Evolutionary conservation across 1,284 basidiomycete species (phyloP).

Genomic region (Pseudozyma pruni): DNA sequence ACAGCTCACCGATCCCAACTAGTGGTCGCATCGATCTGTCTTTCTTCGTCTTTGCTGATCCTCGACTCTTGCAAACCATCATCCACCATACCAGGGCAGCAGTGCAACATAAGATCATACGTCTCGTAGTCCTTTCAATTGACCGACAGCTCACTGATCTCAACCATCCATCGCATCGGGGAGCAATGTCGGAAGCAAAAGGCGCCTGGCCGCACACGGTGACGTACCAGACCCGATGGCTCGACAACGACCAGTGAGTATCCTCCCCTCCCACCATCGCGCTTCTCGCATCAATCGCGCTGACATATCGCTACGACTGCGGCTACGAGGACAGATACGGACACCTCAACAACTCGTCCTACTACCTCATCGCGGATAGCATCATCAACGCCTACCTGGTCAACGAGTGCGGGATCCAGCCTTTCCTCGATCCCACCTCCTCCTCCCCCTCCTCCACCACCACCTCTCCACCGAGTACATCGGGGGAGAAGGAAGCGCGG

Average conservation of each 20-base stretch:
- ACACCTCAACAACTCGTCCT: constrained; percentile 55
- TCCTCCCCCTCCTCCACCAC: background rate
- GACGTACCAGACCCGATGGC: constrained; percentile 48
- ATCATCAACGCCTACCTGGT: constrained; percentile 52
- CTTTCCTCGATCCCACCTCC: constrained; percentile 23
- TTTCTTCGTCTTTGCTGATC: too few species aligned
- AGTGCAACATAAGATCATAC: too few species aligned
- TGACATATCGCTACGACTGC: too few species aligned
- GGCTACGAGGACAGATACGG: too few species aligned
- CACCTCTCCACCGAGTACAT: constrained; percentile 1
- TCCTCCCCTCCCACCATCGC: background rate
- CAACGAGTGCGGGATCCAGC: constrained; percentile 40
- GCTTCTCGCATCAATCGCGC: background rate
- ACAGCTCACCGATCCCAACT: too few species aligned
- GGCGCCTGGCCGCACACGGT: constrained; percentile 30
- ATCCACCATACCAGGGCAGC: too few species aligned
- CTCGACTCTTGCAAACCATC: too few species aligned
- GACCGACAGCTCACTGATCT: too few species aligned
- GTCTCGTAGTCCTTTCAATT: too few species aligned
- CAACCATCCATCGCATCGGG: too few species aligned
- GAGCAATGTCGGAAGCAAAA: constrained; percentile 23
- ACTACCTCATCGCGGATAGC: constrained; percentile 50
- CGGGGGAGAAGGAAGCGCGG: background rate
- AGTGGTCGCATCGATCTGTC: too few species aligned
- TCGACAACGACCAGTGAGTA: constrained; percentile 55